Evolutionary conservation across 2,329 filamentous ascomycete species (phyloP).

Genomic region (Aspergillus bombycis): DNA sequence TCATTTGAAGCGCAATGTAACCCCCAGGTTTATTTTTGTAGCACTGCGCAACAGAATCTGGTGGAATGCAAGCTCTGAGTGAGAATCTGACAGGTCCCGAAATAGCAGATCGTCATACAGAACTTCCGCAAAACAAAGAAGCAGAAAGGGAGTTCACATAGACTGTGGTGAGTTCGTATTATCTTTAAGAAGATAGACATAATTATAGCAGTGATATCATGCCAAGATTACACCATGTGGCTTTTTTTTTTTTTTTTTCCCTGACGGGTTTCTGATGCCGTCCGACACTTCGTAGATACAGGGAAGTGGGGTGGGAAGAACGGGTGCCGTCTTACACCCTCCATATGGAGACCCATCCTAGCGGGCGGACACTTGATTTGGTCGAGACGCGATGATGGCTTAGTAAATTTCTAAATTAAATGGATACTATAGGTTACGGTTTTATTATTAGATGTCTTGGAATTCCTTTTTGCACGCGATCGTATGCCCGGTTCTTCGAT

Average conservation of each 20-base stretch:
- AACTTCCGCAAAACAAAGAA: background rate
- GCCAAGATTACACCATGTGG: slow-evolving; percentile 5
- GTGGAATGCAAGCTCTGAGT: background rate
- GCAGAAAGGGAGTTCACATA: background rate
- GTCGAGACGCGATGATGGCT: background rate
- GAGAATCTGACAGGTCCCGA: background rate
- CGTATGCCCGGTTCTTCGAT: background rate
- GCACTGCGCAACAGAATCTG: background rate
- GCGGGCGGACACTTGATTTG: background rate
- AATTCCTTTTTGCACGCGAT: background rate
- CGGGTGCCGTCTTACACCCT: background rate
- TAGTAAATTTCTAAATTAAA: background rate
- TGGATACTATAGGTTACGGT: background rate
- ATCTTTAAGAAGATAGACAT: background rate
- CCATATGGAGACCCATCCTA: background rate
- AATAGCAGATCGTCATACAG: background rate
- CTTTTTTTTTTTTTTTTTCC: background rate
- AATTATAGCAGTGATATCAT: slow-evolving; percentile 4
- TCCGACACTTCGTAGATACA: background rate
- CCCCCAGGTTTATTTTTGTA: background rate
- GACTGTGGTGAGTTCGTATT: background rate
- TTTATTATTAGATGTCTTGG: slow-evolving; percentile 1
- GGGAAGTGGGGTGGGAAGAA: background rate
- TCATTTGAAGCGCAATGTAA: background rate
- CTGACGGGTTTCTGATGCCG: background rate